Evolutionary conservation across 768 basidiomycete genomes (phyloP).

Genomic region (Kwoniella sp.): DNA sequence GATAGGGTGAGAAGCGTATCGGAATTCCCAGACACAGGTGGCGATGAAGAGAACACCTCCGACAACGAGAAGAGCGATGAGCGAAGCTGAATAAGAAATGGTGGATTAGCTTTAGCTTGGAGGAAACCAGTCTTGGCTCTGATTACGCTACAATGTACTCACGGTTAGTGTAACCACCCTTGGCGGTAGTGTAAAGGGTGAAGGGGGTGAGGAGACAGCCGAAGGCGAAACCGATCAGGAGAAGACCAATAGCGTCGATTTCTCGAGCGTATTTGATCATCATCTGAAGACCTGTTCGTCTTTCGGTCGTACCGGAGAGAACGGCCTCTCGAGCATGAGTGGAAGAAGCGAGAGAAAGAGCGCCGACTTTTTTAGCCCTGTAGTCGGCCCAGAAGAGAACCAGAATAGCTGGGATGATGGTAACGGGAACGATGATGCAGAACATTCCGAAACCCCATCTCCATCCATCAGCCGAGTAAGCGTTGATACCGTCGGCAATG

Average conservation of each 20-base stretch:
- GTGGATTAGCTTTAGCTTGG: too few species aligned
- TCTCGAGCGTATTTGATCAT: constrained; percentile 25
- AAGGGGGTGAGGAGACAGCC: constrained; percentile 44
- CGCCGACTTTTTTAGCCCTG: constrained; percentile 43
- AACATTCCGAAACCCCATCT: constrained; percentile 56
- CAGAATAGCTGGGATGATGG: constrained; percentile 41
- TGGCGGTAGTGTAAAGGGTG: constrained; percentile 38
- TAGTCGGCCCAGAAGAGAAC: constrained; percentile 50
- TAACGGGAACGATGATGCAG: constrained; percentile 48
- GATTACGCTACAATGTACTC: too few species aligned
- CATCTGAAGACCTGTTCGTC: constrained; percentile 5
- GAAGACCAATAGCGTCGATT: constrained; percentile 46
- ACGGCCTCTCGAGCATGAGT: constrained; percentile 21
- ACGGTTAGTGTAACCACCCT: constrained; percentile 42
- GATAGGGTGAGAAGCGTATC: constrained; percentile 53
- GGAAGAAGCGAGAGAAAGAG: constrained; percentile 36
- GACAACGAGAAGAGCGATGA: constrained; percentile 50
- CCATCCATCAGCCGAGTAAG: constrained; percentile 46
- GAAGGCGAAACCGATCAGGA: constrained; percentile 43
- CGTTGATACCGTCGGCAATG: constrained; percentile 42
- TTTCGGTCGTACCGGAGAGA: background rate
- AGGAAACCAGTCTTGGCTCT: too few species aligned
- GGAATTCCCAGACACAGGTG: constrained; percentile 53
- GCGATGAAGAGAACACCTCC: constrained; percentile 58
- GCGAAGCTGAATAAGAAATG: constrained; percentile 1